Conservation (phyloP, 2,329 filamentous ascomycete species). For the Talaromyces verruculosus region DNA sequence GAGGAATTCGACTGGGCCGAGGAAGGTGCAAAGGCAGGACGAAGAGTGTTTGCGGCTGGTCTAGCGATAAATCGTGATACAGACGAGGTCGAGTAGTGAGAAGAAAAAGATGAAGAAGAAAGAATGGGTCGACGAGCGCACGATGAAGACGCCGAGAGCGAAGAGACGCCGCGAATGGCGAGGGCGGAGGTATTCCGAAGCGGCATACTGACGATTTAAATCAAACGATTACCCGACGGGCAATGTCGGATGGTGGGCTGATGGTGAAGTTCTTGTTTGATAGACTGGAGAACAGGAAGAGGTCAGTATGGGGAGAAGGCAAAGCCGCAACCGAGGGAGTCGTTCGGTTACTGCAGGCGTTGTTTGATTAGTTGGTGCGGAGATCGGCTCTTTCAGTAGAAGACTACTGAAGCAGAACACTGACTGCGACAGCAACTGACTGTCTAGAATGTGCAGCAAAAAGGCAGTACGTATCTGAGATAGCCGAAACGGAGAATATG, state of each 20-base stretch:
- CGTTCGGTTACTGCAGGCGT: conserved; percentile 1
- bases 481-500: not conserved
- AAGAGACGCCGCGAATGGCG: conserved; percentile 38
- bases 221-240: not conserved
- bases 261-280: not conserved
- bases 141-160: conserved; percentile 32
- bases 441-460: not conserved
- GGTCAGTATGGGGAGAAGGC: not conserved
- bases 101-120: conserved; percentile 22
- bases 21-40: not conserved
- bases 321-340: conserved; percentile 10
- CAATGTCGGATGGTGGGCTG: not conserved
- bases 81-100: conserved; percentile 30
- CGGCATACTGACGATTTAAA: conserved; percentile 7
- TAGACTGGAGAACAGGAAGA: not conserved
- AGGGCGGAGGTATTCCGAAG: conserved; percentile 29
- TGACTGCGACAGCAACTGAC: not conserved
- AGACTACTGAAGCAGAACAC: not conserved
- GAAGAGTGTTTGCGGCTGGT: not conserved
- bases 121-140: conserved; percentile 30
- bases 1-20: not conserved
- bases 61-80: not conserved
- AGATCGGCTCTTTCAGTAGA: not conserved
- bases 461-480: not conserved
- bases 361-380: conserved; percentile 2